These are phyloP conservation scores for Starmerella sirachaensis DNA, from an alignment of 805 yeast species.

Conservation along the genomic window DNA sequence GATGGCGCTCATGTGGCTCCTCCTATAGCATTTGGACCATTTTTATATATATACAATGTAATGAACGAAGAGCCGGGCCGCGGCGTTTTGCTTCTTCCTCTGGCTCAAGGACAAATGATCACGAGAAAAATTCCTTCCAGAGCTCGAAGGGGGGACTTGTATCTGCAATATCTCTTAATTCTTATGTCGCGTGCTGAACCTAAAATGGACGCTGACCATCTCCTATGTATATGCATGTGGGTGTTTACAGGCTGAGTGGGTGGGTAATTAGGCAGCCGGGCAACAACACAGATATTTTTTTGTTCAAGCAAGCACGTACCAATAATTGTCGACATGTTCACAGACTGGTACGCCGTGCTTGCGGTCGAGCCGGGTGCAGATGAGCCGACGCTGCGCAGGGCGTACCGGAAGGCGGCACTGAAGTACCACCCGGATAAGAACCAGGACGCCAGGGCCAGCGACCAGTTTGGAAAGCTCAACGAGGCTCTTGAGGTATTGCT, in stretches of 20 bases:
- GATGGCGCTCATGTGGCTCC: slow-evolving; percentile 59
- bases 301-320: not conserved
- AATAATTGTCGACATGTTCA: not conserved
- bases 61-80: too few relatives aligned
- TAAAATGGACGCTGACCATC: too few relatives aligned
- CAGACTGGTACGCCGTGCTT: slow-evolving; percentile 49
- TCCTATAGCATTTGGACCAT: slow-evolving; percentile 30
- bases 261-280: not conserved
- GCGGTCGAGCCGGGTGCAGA: slow-evolving; percentile 73
- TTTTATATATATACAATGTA: too few relatives aligned
- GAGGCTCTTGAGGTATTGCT: slow-evolving; percentile 25
- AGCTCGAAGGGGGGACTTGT: too few relatives aligned
- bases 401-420: slow-evolving; percentile 77
- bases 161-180: too few relatives aligned
- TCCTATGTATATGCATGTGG: too few relatives aligned
- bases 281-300: not conserved
- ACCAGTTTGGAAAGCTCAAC: slow-evolving; percentile 24
- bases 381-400: slow-evolving; percentile 76
- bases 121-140: too few relatives aligned
- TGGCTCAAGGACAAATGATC: too few relatives aligned
- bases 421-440: slow-evolving; percentile 89
- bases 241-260: too few relatives aligned
- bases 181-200: too few relatives aligned
- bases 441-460: slow-evolving; percentile 20
- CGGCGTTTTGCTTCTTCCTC: too few relatives aligned